Conservation (phyloP, 1,139 yeast species). For the Scheffersomyces insectosa region DNA sequence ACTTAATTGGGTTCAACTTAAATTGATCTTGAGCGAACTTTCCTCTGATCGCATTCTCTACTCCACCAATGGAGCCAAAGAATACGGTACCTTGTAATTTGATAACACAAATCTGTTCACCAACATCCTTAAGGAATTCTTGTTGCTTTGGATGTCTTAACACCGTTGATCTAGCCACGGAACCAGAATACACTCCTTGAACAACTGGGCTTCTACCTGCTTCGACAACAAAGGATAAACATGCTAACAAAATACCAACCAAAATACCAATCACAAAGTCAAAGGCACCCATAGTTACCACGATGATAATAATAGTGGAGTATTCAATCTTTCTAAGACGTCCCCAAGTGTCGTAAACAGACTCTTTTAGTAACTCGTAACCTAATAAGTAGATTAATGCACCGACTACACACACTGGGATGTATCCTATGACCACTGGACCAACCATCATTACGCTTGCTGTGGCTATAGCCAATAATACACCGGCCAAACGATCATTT, state of each 20-base stretch:
- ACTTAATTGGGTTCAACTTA: constrained; percentile 62
- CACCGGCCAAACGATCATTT: constrained; percentile 83
- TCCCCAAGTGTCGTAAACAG: constrained; percentile 82
- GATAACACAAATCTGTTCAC: constrained; percentile 85
- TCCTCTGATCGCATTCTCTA: constrained; percentile 71
- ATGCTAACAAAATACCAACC: constrained; percentile 87
- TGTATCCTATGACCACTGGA: constrained; percentile 88
- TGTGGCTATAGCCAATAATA: constrained; percentile 81
- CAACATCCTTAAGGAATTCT: constrained; percentile 80
- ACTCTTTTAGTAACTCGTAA: constrained; percentile 83
- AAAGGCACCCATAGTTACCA: constrained; percentile 90
- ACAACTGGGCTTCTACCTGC: constrained; percentile 86
- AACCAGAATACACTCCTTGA: constrained; percentile 81
- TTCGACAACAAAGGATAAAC: constrained; percentile 87
- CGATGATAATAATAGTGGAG: constrained; percentile 77
- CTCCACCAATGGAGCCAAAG: constrained; percentile 93
- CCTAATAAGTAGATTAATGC: constrained; percentile 87
- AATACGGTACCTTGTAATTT: constrained; percentile 86
- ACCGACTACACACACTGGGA: constrained; percentile 95
- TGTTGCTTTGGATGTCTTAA: constrained; percentile 89
- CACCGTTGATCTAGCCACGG: constrained; percentile 88
- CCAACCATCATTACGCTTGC: constrained; percentile 80
- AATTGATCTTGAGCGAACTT: constrained; percentile 64
- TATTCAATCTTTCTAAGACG: constrained; percentile 77
- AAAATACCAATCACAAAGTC: constrained; percentile 93